A percentile compares a stretch with the other conserved stretches of the same genome.
These are phyloP conservation scores for Kwoniella newhampshirensis DNA, from an alignment of 768 basidiomycete genomes.

Conservation along the genomic window DNA sequence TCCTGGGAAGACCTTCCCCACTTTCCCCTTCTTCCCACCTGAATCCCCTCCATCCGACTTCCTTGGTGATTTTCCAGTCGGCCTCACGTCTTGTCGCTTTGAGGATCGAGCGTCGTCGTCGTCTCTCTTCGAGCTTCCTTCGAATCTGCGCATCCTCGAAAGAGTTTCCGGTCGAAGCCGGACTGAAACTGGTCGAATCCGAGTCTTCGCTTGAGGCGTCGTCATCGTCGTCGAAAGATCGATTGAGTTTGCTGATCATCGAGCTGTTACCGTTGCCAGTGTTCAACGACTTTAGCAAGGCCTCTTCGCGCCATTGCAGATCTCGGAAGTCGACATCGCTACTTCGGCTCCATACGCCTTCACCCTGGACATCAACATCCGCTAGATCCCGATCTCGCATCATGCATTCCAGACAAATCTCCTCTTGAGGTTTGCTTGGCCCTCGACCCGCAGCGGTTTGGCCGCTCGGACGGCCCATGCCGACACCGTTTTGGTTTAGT, in stretches of 20 bases:
- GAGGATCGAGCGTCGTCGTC: constrained; percentile 11
- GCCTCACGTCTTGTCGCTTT: constrained; percentile 23
- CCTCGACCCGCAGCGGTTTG: constrained; percentile 10
- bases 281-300: constrained; percentile 24
- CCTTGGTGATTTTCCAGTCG: constrained; percentile 26
- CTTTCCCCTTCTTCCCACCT: constrained; percentile 46
- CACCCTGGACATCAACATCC: constrained; percentile 82
- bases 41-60: constrained; percentile 51
- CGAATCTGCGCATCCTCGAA: constrained; percentile 25
- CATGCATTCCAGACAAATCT: constrained; percentile 92
- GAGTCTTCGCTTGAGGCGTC: constrained; percentile 15
- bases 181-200: constrained; percentile 28
- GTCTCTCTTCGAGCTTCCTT: constrained; percentile 26
- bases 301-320: constrained; percentile 56
- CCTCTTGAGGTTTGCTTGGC: constrained; percentile 54
- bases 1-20: constrained; percentile 43
- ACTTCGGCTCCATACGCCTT: constrained; percentile 86
- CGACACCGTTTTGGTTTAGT: constrained; percentile 6
- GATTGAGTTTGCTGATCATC: constrained; percentile 6
- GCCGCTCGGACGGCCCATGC: constrained; percentile 16
- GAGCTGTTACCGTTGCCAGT: constrained; percentile 5
- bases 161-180: constrained; percentile 26
- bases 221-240: constrained; percentile 17
- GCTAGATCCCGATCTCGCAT: constrained; percentile 99
- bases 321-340: constrained; percentile 83